A percentile compares a stretch with the other conserved stretches of the same genome.
Evolutionary conservation across 1,284 basidiomycete species (phyloP).

Genomic region (Cystobasidiaceae sp.): DNA sequence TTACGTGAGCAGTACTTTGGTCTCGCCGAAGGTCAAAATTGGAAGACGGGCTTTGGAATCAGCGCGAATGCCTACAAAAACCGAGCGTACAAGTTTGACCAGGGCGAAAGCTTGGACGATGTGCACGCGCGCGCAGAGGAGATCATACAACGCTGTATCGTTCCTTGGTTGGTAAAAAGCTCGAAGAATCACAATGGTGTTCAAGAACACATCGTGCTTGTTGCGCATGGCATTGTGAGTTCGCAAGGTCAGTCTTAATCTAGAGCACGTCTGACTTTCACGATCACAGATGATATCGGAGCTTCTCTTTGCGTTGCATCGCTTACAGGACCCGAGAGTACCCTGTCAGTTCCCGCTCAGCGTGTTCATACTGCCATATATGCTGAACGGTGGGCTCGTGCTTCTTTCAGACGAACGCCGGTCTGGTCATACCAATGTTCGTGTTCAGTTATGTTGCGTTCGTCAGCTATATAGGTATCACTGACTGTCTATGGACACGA

Average conservation of each 20-base stretch:
- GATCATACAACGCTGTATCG: slow-evolving; percentile 57
- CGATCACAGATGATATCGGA: slow-evolving; percentile 29
- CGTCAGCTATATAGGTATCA: background rate
- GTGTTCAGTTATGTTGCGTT: background rate
- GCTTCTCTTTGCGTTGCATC: slow-evolving; percentile 15
- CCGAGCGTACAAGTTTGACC: slow-evolving; percentile 60
- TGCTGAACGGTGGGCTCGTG: background rate
- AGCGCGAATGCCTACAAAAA: slow-evolving; percentile 43
- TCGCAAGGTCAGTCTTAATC: background rate
- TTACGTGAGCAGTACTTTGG: slow-evolving; percentile 58
- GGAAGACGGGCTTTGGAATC: slow-evolving; percentile 36
- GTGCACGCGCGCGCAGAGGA: slow-evolving; percentile 58
- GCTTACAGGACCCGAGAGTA: slow-evolving; percentile 16
- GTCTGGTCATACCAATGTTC: slow-evolving; percentile 17
- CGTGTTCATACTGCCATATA: background rate
- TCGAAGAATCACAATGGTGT: slow-evolving; percentile 8
- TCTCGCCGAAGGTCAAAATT: slow-evolving; percentile 54
- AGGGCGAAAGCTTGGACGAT: slow-evolving; percentile 68
- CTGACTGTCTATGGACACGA: background rate
- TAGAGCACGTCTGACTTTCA: background rate
- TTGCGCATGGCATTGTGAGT: slow-evolving; percentile 64
- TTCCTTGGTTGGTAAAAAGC: slow-evolving; percentile 49
- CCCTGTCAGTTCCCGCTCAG: slow-evolving; percentile 1
- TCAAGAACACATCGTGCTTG: slow-evolving; percentile 60
- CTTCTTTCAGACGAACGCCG: slow-evolving; percentile 6